Evolutionary conservation across 306 rosid species (phyloP), one percentile per base, ranked within the genome.

Genomic region (Acacia crassicarpa): DNA sequence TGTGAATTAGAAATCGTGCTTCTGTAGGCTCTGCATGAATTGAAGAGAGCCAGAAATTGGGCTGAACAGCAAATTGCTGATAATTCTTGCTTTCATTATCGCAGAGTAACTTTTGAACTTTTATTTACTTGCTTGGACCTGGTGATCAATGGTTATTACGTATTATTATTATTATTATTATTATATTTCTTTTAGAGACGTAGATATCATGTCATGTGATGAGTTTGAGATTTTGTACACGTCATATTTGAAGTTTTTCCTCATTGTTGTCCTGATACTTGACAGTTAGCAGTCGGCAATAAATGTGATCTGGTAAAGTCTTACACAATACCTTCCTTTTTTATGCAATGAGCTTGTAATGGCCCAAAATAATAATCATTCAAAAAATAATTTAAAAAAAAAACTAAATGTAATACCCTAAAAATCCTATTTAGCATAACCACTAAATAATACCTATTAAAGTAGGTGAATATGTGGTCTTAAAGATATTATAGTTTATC

Each of bases 41-140:
- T 95, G 65, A 78, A 87, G 85, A 91, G 85, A 86, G 84, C 90
- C 75, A 89, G 88, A 92, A 76, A 81, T 59, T 93, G 98, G 98
- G 97, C 96, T 8, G 89, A 82, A n/a, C 84, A 87, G 77, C 97
- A 95, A 61, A 86, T 92, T 88, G 90, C 98, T 78, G 97, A 95
- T 85, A 85, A 83, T 86, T 86, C 92, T 75, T 92, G 98, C 91
- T 93, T 88, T 79, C 98, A 95, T 74, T 93, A 88, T 81, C 95
- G 93, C 74, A 84, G 91, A 83, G 99, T 95, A 87, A 90, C 98
- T 83, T 41, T 69, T 10, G 33, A 41, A 10, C 25, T 74, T 83
- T 74, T 67, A 72, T 71, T 67, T 70, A 41, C 68, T 20, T 12
- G 61, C 80, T 78, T 81, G 81, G 58, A 80, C 59, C 53, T 80